phyloP scores from a whole-genome alignment of 2,329 filamentous ascomycete genomes.

The Aureobasidium lini region DNA sequence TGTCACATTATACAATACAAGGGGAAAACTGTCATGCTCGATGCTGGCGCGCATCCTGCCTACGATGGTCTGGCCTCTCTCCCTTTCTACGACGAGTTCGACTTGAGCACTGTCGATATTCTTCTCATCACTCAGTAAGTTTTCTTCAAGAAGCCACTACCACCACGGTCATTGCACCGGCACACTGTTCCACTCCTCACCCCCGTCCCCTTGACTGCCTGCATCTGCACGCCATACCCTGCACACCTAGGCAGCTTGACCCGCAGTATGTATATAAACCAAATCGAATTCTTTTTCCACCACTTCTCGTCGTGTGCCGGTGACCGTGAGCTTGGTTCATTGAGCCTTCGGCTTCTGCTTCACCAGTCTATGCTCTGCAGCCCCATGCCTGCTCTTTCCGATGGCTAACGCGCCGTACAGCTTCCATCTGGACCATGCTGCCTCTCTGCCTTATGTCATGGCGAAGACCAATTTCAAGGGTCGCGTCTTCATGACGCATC shows the following conservation, averaged over 20 bases:
- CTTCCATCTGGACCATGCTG: slow-evolving; percentile 98
- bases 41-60: slow-evolving; percentile 93
- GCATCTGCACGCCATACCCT: slow-evolving; percentile 3
- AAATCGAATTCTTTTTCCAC: slow-evolving; percentile 25
- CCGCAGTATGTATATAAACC: slow-evolving; percentile 23
- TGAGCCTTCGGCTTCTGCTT: not conserved
- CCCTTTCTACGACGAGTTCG: slow-evolving; percentile 97
- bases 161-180: slow-evolving; percentile 8
- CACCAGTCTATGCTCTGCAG: not conserved
- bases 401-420: slow-evolving; percentile 39
- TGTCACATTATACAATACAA: slow-evolving; percentile 99
- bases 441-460: slow-evolving; percentile 92
- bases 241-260: not conserved
- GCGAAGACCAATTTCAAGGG: slow-evolving; percentile 97
- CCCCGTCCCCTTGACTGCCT: not conserved
- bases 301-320: slow-evolving; percentile 12
- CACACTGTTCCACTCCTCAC: not conserved
- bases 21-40: slow-evolving; percentile 98
- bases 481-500: slow-evolving; percentile 97
- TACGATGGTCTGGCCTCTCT: slow-evolving; percentile 90
- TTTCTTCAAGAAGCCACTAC: not conserved
- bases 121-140: slow-evolving; percentile 99
- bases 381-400: not conserved
- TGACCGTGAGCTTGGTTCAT: slow-evolving; percentile 11
- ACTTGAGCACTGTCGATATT: slow-evolving; percentile 93